Base-by-base conservation (phyloP, 441 rosid genomes). In the Populus trichocarpa region DNA sequence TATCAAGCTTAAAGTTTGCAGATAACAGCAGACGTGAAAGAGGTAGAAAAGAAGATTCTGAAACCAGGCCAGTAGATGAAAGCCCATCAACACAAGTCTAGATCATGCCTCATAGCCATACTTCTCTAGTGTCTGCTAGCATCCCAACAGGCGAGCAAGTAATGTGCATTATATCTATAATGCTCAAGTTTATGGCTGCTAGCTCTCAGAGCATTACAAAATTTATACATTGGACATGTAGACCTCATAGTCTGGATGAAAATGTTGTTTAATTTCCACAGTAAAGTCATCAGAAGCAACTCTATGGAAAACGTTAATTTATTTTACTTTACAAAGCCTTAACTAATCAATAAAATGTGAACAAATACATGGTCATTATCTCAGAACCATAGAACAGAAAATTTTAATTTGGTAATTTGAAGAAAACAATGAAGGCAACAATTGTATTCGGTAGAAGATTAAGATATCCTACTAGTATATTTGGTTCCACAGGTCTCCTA, bases 11-110 rank as follows among this genome's bases (percentile, higher is more conserved):
- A 33, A 95, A 87, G 81, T 95, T 93, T 32, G 98, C 98, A 0
- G 90, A 88, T 65, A 93, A 85, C 78, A 90, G 97, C 79, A 76
- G 65, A 81, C 78, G 86, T 23, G 99, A 95, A 84, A 82, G 99
- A 75, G 93, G 97, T 8, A 75, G 70, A 77, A 63, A 70, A 73
- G 67, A 71, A 11, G n/a, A 26, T 11, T 42, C 82, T 42, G 73
- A 74, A 25, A 79, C 85, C 11, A 61, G 50, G 64, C 71, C 82
- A 3, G 42, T 59, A 1, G 72, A 57, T 40, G 67, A 23, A 23
- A 57, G 69, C 69, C 35, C 82, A 18, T 4, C 81, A 0, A 8
- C 73, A 25, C 42, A 75, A 46, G 87, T 82, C 40, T 85, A 79
- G 67, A 2, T 3, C 50, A 4, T 26, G 28, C 11, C 36, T 11